These are phyloP conservation scores for Ogataea ganodermae DNA, from an alignment of 805 yeast genomes.

Conservation along the genomic window DNA sequence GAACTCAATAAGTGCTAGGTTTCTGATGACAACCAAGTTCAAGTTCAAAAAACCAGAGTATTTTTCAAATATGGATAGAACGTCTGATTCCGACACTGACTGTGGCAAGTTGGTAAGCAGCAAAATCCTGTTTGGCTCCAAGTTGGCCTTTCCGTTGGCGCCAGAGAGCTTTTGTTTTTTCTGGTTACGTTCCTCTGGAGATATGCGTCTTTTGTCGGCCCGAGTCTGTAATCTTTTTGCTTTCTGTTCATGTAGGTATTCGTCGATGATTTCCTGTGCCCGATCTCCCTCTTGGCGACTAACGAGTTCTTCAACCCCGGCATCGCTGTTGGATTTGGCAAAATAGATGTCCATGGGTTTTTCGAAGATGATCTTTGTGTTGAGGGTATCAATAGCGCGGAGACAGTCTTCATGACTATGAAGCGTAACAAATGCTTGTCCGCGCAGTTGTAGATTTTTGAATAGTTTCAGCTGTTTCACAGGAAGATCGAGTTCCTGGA, in stretches of 20 bases:
- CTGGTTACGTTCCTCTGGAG: conserved; percentile 18
- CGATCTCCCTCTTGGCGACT: not conserved
- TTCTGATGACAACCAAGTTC: conserved; percentile 64
- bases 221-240: conserved; percentile 26
- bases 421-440: conserved; percentile 80
- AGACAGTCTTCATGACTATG: conserved; percentile 43
- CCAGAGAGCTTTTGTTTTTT: conserved; percentile 23
- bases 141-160: conserved; percentile 20
- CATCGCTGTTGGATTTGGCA: conserved; percentile 50
- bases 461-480: conserved; percentile 53
- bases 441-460: conserved; percentile 64
- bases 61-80: conserved; percentile 48
- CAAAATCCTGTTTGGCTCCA: conserved; percentile 67
- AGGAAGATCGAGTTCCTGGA: conserved; percentile 50
- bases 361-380: conserved; percentile 45
- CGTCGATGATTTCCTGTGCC: conserved; percentile 22
- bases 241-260: conserved; percentile 22
- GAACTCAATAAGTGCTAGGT: conserved; percentile 82
- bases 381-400: conserved; percentile 45
- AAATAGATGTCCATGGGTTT: conserved; percentile 48
- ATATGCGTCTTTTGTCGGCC: conserved; percentile 23
- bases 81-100: conserved; percentile 39
- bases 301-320: conserved; percentile 15
- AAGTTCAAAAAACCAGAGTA: conserved; percentile 65
- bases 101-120: conserved; percentile 66